Percentiles rank a stretch among this genome's conserved stretches.
Evolutionary conservation across 441 rosid genomes (phyloP).

Genomic region (Populus hybrid): DNA sequence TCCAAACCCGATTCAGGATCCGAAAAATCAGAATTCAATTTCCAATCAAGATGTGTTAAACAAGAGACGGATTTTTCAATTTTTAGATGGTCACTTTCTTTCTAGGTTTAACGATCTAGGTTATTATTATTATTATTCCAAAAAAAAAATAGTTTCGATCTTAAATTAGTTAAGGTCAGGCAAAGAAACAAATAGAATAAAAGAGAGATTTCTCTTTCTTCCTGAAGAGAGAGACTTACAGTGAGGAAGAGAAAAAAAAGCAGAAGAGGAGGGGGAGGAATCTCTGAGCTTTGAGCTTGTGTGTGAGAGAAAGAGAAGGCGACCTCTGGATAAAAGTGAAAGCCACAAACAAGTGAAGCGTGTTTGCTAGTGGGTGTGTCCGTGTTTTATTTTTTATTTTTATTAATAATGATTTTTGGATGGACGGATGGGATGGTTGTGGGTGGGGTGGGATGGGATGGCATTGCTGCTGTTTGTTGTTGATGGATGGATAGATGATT

Average conservation of each 20-base stretch:
- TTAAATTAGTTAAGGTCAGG: background rate
- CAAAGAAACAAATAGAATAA: background rate
- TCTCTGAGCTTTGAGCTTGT: background rate
- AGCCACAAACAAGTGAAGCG: background rate
- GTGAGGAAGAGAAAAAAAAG: background rate
- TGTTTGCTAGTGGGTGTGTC: background rate
- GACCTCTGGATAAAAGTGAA: slow-evolving; percentile 11
- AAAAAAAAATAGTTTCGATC: background rate
- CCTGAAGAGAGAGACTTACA: background rate
- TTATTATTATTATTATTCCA: too few species aligned
- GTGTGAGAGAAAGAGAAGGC: background rate
- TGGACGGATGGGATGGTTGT: background rate
- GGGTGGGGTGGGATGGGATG: background rate
- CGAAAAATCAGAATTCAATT: background rate
- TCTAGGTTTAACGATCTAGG: background rate
- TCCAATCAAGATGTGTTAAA: background rate
- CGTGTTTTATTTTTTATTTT: background rate
- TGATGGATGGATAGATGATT: background rate
- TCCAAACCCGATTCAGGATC: slow-evolving; percentile 7
- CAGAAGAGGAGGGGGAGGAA: background rate
- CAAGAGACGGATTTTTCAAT: background rate
- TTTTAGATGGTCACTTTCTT: background rate
- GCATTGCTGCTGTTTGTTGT: background rate
- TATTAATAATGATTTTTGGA: background rate
- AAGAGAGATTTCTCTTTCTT: background rate